Base-by-base conservation (phyloP, 164 flowering plant genomes). In the Sedum album region DNA sequence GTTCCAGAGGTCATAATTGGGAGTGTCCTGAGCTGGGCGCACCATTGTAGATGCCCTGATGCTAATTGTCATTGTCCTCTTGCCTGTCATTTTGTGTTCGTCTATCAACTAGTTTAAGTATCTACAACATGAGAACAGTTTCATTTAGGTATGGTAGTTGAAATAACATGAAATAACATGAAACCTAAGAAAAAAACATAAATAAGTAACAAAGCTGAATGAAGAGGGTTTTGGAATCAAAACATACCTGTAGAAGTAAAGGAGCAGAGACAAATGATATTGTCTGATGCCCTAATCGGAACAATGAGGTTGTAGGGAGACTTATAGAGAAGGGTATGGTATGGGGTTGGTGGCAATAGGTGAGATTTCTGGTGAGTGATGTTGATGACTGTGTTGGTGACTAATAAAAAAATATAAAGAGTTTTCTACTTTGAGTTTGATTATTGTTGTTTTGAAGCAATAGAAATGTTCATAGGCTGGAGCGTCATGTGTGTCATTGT, bases 21-120 rank as follows among this genome's bases (percentile, higher is more conserved):
- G 82, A 17, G 81, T 78, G 73, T 77, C 82, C 73, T 30, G 71
- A 25, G 82, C 78, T 60, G 85, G 85, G 36, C 53, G 63, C 70
- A 82, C 81, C 85, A 79, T 70, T 5, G 76, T 76, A 28, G 79
- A 73, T 17, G 71, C 73, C 73, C 31, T 78, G 68, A 82, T 76
- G 65, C 41, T 75, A 67, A 81, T 71, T 0, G 25, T 72, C 79
- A 78, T 23, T 30, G 23, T 23, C 60, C 10, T 73, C 38, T 68
- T 70, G 71, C 25, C 33, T 1, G 21, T 14, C 66, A 63, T 62
- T 62, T 21, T 49, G 1, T 49, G 5, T 6, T 49, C 23, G 20
- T 17, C 23, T 49, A 21, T 53, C 48, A 13, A 11, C 48, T 14
- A 3, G 1, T 9, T 17, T 15, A 44, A n/a, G 8, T 21, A 53